phyloP scores from a whole-genome alignment of 345 rosid genomes.

The Lepidium sativum region DNA sequence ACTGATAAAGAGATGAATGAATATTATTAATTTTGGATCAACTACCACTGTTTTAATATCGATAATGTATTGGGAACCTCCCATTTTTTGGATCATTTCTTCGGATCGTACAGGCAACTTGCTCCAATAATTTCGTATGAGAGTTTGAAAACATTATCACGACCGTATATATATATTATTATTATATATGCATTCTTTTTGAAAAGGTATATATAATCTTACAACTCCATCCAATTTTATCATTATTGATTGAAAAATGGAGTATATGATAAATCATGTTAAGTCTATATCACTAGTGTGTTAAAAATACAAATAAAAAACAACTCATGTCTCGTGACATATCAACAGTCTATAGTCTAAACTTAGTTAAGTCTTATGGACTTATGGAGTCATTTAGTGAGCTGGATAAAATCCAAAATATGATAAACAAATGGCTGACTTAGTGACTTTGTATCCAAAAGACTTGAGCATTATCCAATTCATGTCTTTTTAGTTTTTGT shows the following conservation, averaged over 20 bases:
- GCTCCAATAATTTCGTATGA: slow-evolving; percentile 13
- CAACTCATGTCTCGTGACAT: too few species aligned
- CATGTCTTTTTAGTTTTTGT: too few species aligned
- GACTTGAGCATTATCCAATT: background rate
- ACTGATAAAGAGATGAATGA: background rate
- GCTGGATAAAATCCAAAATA: background rate
- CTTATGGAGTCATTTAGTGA: background rate
- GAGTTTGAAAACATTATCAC: slow-evolving; percentile 11
- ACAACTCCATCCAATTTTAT: background rate
- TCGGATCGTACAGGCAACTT: slow-evolving; percentile 5
- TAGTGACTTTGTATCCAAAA: background rate
- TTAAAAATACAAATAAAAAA: too few species aligned
- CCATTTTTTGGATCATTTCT: slow-evolving; percentile 4
- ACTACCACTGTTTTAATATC: background rate
- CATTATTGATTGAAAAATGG: background rate
- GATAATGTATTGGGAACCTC: background rate
- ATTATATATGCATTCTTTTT: background rate
- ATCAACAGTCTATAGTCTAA: too few species aligned
- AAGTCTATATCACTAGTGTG: too few species aligned
- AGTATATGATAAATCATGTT: background rate
- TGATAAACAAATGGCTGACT: background rate
- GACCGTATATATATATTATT: background rate
- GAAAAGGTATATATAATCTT: background rate
- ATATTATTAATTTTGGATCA: background rate
- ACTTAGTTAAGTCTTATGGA: too few species aligned